A percentile compares a stretch with the other conserved stretches of the same genome.
Conservation (phyloP, 106 monocot genomes). For the Dioscorea zingiberensis region DNA sequence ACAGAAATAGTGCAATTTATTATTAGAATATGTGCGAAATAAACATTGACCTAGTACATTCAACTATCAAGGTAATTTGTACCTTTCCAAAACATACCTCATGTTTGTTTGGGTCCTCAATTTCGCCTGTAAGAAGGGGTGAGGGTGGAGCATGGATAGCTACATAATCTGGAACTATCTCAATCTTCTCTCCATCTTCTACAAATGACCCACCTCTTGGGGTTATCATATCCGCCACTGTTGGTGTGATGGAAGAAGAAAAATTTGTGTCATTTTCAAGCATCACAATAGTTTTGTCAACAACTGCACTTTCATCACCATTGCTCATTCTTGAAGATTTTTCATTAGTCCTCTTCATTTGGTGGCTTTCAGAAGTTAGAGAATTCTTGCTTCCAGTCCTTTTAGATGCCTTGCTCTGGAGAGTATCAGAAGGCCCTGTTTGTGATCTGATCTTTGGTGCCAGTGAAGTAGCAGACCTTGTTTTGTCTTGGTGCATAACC, state of each 20-base stretch:
- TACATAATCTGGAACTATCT: conserved; percentile 25
- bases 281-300: conserved; percentile 85
- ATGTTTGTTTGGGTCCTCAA: conserved; percentile 1
- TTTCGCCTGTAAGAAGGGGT: conserved; percentile 24
- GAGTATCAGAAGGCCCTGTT: conserved; percentile 11
- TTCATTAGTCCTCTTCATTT: conserved; percentile 8
- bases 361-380: conserved; percentile 13
- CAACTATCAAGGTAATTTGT: too few species aligned
- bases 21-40: too few species aligned
- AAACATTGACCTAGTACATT: too few species aligned
- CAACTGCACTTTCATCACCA: conserved; percentile 57
- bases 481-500: conserved; percentile 62
- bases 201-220: conserved; percentile 9
- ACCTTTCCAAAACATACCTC: neutral
- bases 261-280: conserved; percentile 51
- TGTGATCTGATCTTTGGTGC: conserved; percentile 52
- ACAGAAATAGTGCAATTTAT: too few species aligned
- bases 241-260: conserved; percentile 5
- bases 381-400: conserved; percentile 26
- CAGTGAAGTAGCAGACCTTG: conserved; percentile 67
- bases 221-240: conserved; percentile 5
- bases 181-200: conserved; percentile 21
- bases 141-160: conserved; percentile 55
- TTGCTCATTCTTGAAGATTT: conserved; percentile 14
- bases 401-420: conserved; percentile 13